A percentile compares a stretch with the other conserved stretches of the same genome.
These are phyloP conservation scores for Penicillium janthinellum DNA, from an alignment of 2,329 filamentous ascomycete species.

Conservation along the genomic window DNA sequence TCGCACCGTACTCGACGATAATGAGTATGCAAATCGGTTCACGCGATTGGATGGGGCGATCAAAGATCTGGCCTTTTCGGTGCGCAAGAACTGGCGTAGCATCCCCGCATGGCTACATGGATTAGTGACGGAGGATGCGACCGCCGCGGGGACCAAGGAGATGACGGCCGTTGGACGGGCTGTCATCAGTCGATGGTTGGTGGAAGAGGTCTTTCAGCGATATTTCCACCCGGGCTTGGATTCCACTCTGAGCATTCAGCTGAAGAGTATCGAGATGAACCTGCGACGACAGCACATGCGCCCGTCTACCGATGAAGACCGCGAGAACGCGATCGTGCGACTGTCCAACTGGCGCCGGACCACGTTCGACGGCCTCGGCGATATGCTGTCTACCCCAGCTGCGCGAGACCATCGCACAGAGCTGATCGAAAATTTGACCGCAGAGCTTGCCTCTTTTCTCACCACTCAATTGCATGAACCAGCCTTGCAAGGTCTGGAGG, in stretches of 20 bases:
- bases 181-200: constrained; percentile 84
- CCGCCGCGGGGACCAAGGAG: constrained; percentile 87
- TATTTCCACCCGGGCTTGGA: constrained; percentile 93
- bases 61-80: constrained; percentile 92
- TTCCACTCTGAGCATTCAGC: constrained; percentile 68
- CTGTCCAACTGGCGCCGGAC: constrained; percentile 91
- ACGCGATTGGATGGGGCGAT: constrained; percentile 90
- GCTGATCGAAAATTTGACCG: constrained; percentile 71
- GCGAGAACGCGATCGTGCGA: constrained; percentile 82
- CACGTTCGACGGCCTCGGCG: constrained; percentile 85
- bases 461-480: constrained; percentile 75
- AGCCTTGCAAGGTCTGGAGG: constrained; percentile 77
- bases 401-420: constrained; percentile 66
- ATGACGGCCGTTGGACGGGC: constrained; percentile 96
- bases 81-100: constrained; percentile 87
- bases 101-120: constrained; percentile 78
- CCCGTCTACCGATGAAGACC: constrained; percentile 78
- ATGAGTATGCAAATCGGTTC: constrained; percentile 87
- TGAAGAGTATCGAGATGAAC: constrained; percentile 86
- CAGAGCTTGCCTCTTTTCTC: constrained; percentile 68
- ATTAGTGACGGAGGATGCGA: constrained; percentile 81
- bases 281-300: constrained; percentile 74
- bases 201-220: constrained; percentile 86
- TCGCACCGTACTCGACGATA: constrained; percentile 91
- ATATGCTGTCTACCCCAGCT: constrained; percentile 65